Percentiles rank a stretch among this genome's conserved stretches.
phyloP scores from a whole-genome alignment of 495 filamentous ascomycete species.

The Echria macrotheca region DNA sequence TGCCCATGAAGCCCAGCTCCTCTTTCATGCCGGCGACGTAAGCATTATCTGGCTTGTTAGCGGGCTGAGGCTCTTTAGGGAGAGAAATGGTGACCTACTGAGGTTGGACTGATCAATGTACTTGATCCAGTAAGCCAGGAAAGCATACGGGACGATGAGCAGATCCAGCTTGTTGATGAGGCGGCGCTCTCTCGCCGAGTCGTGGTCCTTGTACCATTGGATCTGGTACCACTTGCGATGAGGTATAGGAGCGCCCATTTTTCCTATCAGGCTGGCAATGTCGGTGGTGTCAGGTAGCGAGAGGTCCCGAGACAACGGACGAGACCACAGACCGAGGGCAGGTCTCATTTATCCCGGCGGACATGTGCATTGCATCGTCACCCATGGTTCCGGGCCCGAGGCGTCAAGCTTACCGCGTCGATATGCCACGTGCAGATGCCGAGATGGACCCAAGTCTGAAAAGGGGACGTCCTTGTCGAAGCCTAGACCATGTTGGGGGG shows the following conservation, averaged over 20 bases:
- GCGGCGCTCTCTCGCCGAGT: constrained; percentile 25
- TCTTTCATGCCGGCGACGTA: constrained; percentile 37
- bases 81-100: constrained; percentile 5
- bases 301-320: neutral
- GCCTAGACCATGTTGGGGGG: too few relatives aligned
- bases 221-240: constrained; percentile 9
- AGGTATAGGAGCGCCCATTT: neutral
- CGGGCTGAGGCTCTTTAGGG: neutral
- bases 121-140: constrained; percentile 45
- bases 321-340: too few relatives aligned
- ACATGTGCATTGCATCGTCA: too few relatives aligned
- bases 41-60: constrained; percentile 25
- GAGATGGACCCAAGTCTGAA: too few relatives aligned
- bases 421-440: too few relatives aligned
- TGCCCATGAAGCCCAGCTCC: constrained; percentile 38
- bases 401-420: too few relatives aligned
- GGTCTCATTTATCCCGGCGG: too few relatives aligned
- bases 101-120: constrained; percentile 39
- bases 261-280: neutral
- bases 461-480: too few relatives aligned
- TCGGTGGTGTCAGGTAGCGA: neutral
- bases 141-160: constrained; percentile 31
- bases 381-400: too few relatives aligned
- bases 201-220: constrained; percentile 2
- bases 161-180: constrained; percentile 44